Evolutionary conservation across 116 monocot species (phyloP), one percentile per base, ranked within the genome.

Genomic region (Zostera marina): DNA sequence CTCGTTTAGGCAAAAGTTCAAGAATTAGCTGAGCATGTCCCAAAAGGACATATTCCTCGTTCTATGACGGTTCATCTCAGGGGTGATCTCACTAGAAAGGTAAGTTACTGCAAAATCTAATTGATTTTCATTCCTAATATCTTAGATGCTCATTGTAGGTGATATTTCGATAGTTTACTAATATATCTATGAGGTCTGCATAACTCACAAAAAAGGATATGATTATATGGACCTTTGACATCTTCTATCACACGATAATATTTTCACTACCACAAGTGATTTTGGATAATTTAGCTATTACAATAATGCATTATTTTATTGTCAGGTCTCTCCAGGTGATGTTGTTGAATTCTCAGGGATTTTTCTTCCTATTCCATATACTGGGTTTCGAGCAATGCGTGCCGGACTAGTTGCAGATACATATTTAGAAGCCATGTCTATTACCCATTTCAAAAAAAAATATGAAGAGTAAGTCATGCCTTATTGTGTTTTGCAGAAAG

Each of bases 321-420:
- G 61, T 71, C 69, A 94, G 94, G 94, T 94, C 63, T 69, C 85
- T 24, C 94, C 94, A 11, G 94, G 94, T 64, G 94, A 94, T 76
- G 72, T 88, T 66, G 77, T 94, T 62, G 94, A 94, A 44, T 44
- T 94, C 42, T 88, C 94, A 8, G 94, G 94, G 24, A 85, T 94
- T 66, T 94, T 94, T 63, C 81, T 94, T 57, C 94, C 94, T 32
- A 94, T 94, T 54, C 94, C 94, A 43, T 94, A 85, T 68, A 75
- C 75, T 65, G 94, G 94, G 20, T 94, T 94, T 62, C 74, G 84
- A 69, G 94, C 94, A 65, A 77, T 94, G 77, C 79, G 85, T 44
- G 94, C 94, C 24, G 94, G 94, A 16, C 77, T 94, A 64, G 84
- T 94, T 72, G 94, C 94, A 47, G 94, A 94, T 76, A 94, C 94